A percentile compares a stretch with the other conserved stretches of the same genome.
phyloP scores from a whole-genome alignment of 306 rosid species.

The Castanea mollissima region DNA sequence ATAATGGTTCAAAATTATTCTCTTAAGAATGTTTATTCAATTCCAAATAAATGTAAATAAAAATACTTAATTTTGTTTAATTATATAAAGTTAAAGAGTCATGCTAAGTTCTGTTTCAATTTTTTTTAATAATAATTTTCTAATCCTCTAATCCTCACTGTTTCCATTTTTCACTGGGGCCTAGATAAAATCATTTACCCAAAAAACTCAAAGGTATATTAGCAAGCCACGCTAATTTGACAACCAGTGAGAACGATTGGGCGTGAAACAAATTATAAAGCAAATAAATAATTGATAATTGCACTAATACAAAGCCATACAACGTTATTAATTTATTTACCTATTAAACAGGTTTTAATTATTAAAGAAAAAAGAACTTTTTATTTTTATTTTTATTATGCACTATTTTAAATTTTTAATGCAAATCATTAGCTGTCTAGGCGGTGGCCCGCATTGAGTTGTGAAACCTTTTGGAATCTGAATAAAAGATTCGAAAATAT shows the following conservation, averaged over 20 bases:
- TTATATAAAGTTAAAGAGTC: not conserved
- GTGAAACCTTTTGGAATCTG: conserved; percentile 17
- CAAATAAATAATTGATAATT: not conserved
- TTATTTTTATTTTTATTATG: not conserved
- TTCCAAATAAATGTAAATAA: not conserved
- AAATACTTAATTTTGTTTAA: not conserved
- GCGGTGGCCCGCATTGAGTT: conserved; percentile 27
- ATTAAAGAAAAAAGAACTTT: not conserved
- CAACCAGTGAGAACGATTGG: not conserved
- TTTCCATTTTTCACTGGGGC: conserved; percentile 12
- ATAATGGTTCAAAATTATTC: not conserved
- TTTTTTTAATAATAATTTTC: not conserved
- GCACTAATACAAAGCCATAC: not conserved
- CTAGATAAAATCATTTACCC: not conserved
- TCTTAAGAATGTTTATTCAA: not conserved
- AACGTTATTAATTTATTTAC: not conserved
- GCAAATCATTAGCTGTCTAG: conserved; percentile 36
- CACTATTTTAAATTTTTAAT: conserved; percentile 21
- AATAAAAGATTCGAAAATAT: not conserved
- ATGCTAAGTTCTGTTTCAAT: not conserved
- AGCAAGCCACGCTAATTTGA: not conserved
- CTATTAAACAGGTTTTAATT: not conserved
- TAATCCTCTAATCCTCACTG: conserved; percentile 13
- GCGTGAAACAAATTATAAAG: too few relatives aligned
- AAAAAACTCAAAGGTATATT: conserved; percentile 22